Base-by-base conservation (phyloP, 108 stramenopile species). In the Nitzschia palea region DNA sequence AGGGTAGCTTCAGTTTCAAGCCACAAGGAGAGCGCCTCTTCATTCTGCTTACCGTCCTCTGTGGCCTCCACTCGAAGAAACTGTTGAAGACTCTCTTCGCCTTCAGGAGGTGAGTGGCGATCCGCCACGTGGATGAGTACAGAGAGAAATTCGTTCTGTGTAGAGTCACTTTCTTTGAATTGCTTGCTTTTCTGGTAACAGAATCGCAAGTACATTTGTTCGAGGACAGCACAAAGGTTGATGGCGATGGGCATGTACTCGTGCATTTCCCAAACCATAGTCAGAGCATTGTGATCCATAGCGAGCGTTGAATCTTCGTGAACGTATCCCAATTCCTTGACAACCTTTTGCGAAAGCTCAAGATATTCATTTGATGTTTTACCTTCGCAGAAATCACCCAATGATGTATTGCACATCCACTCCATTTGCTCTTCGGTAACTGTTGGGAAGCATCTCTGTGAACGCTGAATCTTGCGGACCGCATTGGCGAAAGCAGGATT, bases 231-330 rank as follows among this genome's bases (percentile, higher is more conserved):
- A 52, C 83, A 79, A 1, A 96, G 68, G 63, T 93, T 81, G 35
- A 93, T 75, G 10, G 84, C 81, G 64, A 86, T 87, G 27, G 95
- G 90, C 58, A 93, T 76, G 55, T 79, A 83, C 9, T 92, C 84
- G 67, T 86, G 73, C 81, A 96, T 82, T 70, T 96, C 95, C 71
- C 88, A 90, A 27, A 93, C 86, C 85, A 88, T 87, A 3, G 87
- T 77, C 52, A 91, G 37, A 17, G 86, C 84, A 62, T 93, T 93
- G 80, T 93, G 95, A 43, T 92, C 90, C 88, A 91, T 87, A n/a
- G 85, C 87, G 48, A 93, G 81, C 44, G 80, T 86, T 57, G 68
- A 62, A 48, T 86, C 85, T 10, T 71, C 77, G 48, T 91, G 74
- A 30, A 93, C 83, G 61, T 86, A 91, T 15, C 90, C 95, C 52